A percentile compares a stretch with the other conserved stretches of the same genome.
phyloP scores from a whole-genome alignment of 441 rosid species.

The Gossypium schwendimanii region DNA sequence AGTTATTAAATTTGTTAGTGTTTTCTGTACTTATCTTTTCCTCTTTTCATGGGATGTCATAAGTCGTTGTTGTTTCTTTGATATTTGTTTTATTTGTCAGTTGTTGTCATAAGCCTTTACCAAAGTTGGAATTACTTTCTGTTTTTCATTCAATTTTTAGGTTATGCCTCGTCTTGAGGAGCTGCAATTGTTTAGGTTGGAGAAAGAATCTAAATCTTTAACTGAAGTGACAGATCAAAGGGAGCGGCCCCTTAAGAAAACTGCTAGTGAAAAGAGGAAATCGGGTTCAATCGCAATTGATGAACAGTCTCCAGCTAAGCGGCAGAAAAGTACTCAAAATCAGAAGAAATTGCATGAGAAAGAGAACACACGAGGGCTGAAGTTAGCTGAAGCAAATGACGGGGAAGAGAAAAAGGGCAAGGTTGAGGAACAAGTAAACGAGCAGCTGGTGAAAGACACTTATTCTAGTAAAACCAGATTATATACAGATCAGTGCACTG shows the following conservation, averaged over 20 bases:
- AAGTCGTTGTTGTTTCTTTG: not conserved
- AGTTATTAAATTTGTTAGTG: not conserved
- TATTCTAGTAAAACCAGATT: slow-evolving; percentile 39
- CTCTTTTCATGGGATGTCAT: not conserved
- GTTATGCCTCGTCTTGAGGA: slow-evolving; percentile 86
- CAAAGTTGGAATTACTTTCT: not conserved
- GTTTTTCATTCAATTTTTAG: slow-evolving; percentile 26
- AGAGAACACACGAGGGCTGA: slow-evolving; percentile 23
- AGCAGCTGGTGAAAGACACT: slow-evolving; percentile 34
- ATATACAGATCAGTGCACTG: slow-evolving; percentile 78
- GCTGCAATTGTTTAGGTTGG: slow-evolving; percentile 51
- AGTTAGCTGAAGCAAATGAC: slow-evolving; percentile 11
- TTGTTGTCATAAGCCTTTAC: not conserved
- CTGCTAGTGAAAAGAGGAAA: slow-evolving; percentile 65
- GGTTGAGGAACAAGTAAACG: slow-evolving; percentile 33
- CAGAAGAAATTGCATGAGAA: slow-evolving; percentile 27
- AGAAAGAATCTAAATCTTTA: slow-evolving; percentile 49
- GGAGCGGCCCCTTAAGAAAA: slow-evolving; percentile 38
- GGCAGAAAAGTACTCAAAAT: slow-evolving; percentile 44
- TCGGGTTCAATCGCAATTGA: slow-evolving; percentile 32
- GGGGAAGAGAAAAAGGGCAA: too few species aligned
- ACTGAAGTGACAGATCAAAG: slow-evolving; percentile 32
- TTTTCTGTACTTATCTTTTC: not conserved
- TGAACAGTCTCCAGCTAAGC: slow-evolving; percentile 66
- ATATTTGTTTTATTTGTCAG: not conserved